These are phyloP conservation scores for Gymnopilus dilepis DNA, from an alignment of 768 basidiomycete species.

Conservation along the genomic window DNA sequence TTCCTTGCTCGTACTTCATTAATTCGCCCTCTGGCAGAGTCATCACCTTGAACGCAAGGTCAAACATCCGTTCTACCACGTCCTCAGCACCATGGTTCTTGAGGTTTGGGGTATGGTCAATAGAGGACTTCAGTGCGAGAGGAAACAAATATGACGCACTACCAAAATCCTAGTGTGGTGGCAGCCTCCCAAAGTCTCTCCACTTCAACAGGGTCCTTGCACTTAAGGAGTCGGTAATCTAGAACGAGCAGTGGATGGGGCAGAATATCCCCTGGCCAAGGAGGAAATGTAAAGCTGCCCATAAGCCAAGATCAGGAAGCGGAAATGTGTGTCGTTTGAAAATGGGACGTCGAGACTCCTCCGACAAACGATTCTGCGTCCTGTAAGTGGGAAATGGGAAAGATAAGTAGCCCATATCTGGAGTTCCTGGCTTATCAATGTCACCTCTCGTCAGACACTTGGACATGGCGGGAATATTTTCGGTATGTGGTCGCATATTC, in stretches of 20 bases:
- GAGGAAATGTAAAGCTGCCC: slow-evolving; percentile 30
- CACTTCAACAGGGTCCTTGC: slow-evolving; percentile 47
- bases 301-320: no score
- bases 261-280: slow-evolving; percentile 57
- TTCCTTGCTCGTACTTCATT: slow-evolving; percentile 63
- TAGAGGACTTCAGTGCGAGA: not conserved
- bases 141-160: slow-evolving; percentile 46
- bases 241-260: slow-evolving; percentile 61
- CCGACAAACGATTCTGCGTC: no score
- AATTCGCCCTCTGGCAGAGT: slow-evolving; percentile 59
- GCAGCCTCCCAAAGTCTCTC: slow-evolving; percentile 61
- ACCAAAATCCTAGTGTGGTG: slow-evolving; percentile 69
- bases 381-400: no score
- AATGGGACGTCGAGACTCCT: no score
- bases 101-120: slow-evolving; percentile 34
- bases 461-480: no score
- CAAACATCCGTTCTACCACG: slow-evolving; percentile 56
- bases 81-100: slow-evolving; percentile 61
- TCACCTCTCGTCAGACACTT: no score
- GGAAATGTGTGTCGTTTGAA: no score
- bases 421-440: no score
- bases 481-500: no score
- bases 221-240: slow-evolving; percentile 54
- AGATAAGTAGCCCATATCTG: no score
- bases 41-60: slow-evolving; percentile 59